A percentile compares a stretch with the other conserved stretches of the same genome.
Evolutionary conservation across 202 grass and related monocot genomes (phyloP).

Genomic region (Thinopyrum obtusiflorum): DNA sequence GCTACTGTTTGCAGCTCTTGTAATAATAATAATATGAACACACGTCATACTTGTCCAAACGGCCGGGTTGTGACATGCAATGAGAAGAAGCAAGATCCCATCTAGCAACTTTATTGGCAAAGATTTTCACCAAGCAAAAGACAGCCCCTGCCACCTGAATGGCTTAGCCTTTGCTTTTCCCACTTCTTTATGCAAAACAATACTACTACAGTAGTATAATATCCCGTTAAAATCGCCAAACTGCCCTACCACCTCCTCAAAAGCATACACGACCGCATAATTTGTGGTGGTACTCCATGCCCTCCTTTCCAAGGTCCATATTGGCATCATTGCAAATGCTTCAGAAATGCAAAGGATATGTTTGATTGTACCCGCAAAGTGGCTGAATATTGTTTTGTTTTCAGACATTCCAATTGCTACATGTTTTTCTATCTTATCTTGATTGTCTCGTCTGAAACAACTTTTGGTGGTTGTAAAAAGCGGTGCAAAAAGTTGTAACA

Average conservation of each 20-base stretch:
- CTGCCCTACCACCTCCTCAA: constrained; percentile 62
- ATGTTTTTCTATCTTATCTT: constrained; percentile 35
- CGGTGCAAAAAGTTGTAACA: constrained; percentile 18
- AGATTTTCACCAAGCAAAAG: constrained; percentile 29
- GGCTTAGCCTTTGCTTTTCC: constrained; percentile 38
- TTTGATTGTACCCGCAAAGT: constrained; percentile 36
- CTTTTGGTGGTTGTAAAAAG: constrained; percentile 31
- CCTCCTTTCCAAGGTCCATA: constrained; percentile 47
- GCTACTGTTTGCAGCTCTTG: not conserved
- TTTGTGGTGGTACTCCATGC: constrained; percentile 35
- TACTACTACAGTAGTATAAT: not conserved
- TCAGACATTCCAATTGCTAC: constrained; percentile 41
- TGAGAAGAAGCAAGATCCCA: constrained; percentile 31
- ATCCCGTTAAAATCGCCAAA: constrained; percentile 34
- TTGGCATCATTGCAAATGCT: constrained; percentile 44
- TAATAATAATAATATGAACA: not conserved
- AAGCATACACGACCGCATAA: constrained; percentile 57
- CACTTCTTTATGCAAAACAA: constrained; percentile 24
- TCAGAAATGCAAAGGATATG: constrained; percentile 1
- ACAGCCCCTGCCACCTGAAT: constrained; percentile 37
- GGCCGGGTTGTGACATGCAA: not conserved
- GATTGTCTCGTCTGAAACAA: constrained; percentile 28
- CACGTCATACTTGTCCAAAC: not conserved
- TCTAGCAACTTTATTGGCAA: constrained; percentile 20
- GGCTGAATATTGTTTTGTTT: constrained; percentile 15